A percentile compares a stretch with the other conserved stretches of the same genome.
phyloP scores from a whole-genome alignment of 1,284 basidiomycete species.

The Termitomyces sp. region DNA sequence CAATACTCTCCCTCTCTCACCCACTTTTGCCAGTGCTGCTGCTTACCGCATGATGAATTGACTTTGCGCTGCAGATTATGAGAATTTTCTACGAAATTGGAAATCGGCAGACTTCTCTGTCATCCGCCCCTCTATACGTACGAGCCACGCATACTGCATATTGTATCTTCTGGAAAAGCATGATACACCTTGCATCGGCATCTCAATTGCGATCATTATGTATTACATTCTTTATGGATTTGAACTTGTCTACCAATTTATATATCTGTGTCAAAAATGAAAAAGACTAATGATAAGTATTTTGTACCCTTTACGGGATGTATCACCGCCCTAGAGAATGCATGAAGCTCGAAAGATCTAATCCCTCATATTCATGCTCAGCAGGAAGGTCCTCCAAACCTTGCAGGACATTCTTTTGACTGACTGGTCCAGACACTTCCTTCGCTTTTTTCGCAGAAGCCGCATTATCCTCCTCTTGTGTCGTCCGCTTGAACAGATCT shows the following conservation, averaged over 20 bases:
- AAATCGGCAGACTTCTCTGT: no score
- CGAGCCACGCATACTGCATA: no score
- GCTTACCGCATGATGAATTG: no score
- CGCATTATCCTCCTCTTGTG: constrained; percentile 64
- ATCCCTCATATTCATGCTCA: constrained; percentile 85
- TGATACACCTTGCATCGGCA: not conserved
- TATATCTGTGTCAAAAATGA: not conserved
- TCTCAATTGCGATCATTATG: not conserved
- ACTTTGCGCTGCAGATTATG: no score
- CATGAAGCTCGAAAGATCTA: constrained; percentile 85
- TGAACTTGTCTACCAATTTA: not conserved
- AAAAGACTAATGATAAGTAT: constrained; percentile 1
- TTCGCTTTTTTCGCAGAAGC: constrained; percentile 54
- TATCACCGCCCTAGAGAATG: constrained; percentile 53
- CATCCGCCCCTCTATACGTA: no score
- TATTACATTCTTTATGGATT: not conserved
- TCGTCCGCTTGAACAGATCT: constrained; percentile 87
- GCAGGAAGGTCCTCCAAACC: constrained; percentile 86
- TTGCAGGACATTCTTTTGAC: constrained; percentile 76
- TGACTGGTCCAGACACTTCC: constrained; percentile 46
- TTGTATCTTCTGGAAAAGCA: no score
- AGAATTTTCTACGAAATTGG: no score
- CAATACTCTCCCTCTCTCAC: no score
- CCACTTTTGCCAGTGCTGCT: no score
- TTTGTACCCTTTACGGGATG: not conserved